phyloP scores from a whole-genome alignment of 2,329 filamentous ascomycete species.

The Macrophomina phaseolina region DNA sequence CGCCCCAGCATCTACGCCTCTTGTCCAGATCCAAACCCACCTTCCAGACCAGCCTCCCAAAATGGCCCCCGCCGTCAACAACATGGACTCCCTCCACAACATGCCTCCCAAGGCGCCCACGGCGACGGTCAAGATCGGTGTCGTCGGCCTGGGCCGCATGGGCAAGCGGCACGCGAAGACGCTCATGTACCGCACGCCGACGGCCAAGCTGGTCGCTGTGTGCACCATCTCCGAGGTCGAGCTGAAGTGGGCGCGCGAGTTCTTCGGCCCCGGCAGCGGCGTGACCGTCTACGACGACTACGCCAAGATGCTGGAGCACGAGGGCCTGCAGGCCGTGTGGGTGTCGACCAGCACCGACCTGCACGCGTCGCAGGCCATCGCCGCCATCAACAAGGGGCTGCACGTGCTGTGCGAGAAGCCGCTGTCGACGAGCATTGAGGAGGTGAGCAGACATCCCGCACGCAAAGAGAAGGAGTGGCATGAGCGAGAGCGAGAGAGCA shows the following conservation, averaged over 20 bases:
- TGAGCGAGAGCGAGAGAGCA: neutral
- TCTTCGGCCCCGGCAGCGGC: constrained; percentile 50
- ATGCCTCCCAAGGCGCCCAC: constrained; percentile 22
- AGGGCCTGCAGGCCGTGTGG: constrained; percentile 52
- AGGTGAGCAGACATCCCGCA: constrained; percentile 32
- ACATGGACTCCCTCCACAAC: constrained; percentile 27
- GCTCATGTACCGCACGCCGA: constrained; percentile 50
- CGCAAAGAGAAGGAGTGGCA: neutral
- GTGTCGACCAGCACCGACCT: constrained; percentile 44
- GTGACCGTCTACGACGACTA: constrained; percentile 54
- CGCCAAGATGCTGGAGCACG: constrained; percentile 52
- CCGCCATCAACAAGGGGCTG: constrained; percentile 43
- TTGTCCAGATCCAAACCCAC: too few relatives aligned
- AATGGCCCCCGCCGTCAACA: constrained; percentile 19
- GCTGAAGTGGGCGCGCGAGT: constrained; percentile 51
- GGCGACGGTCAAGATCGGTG: constrained; percentile 46
- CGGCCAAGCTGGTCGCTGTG: constrained; percentile 57
- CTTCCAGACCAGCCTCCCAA: neutral
- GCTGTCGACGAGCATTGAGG: constrained; percentile 40
- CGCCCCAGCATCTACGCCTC: neutral
- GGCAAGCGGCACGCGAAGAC: constrained; percentile 56
- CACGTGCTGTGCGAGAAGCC: constrained; percentile 50
- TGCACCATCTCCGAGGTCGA: constrained; percentile 54
- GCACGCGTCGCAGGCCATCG: constrained; percentile 42
- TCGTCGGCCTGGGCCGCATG: constrained; percentile 58